phyloP scores from a whole-genome alignment of 2,329 filamentous ascomycete species.

The Rhinocladiella mackenziei region DNA sequence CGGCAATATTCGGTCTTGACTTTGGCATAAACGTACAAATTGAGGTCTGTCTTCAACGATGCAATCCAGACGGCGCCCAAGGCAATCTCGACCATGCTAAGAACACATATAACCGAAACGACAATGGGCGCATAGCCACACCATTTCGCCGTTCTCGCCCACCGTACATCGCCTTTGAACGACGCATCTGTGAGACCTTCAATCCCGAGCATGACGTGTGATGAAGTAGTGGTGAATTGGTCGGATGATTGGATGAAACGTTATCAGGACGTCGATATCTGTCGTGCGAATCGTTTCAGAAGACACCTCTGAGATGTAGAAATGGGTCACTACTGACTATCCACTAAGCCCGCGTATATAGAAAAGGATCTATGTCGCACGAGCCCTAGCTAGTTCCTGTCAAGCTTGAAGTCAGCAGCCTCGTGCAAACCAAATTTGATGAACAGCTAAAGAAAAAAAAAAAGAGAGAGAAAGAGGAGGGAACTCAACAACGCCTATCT shows the following conservation, averaged over 20 bases:
- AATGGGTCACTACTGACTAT: too few relatives aligned
- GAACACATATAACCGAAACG: slow-evolving; percentile 20
- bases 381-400: not conserved
- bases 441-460: too few relatives aligned
- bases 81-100: slow-evolving; percentile 28
- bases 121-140: slow-evolving; percentile 22
- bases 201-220: slow-evolving; percentile 19
- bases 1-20: not conserved
- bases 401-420: not conserved
- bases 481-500: too few relatives aligned
- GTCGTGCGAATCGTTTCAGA: too few relatives aligned
- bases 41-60: slow-evolving; percentile 19
- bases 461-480: too few relatives aligned
- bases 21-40: slow-evolving; percentile 20
- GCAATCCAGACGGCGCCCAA: slow-evolving; percentile 27
- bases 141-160: slow-evolving; percentile 21
- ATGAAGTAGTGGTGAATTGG: not conserved
- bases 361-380: too few relatives aligned
- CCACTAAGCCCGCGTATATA: too few relatives aligned
- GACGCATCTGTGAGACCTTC: slow-evolving; percentile 26
- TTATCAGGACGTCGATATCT: too few relatives aligned
- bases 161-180: slow-evolving; percentile 25
- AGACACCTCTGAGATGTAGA: too few relatives aligned
- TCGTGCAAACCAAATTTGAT: too few relatives aligned
- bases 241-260: not conserved